Evolutionary conservation across 495 filamentous ascomycete species (phyloP).

Genomic region (Trichocladium antarcticum): DNA sequence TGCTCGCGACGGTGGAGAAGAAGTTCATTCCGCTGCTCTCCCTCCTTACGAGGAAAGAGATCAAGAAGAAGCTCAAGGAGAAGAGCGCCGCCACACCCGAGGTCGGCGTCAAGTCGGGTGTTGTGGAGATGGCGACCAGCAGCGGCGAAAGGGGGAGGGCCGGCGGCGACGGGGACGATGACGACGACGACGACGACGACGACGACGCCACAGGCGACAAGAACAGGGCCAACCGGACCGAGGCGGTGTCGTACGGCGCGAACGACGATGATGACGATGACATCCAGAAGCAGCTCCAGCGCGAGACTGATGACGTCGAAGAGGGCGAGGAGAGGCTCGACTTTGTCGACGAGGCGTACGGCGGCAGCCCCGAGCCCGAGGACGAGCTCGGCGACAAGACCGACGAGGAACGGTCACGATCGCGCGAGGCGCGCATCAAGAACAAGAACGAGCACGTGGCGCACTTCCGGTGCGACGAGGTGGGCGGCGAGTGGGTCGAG

Average conservation of each 20-base stretch:
- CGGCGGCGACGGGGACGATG: conserved; percentile 44
- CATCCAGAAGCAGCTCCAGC: conserved; percentile 48
- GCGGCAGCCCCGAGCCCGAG: conserved; percentile 39
- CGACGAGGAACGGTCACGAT: conserved; percentile 32
- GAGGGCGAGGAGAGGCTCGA: conserved; percentile 37
- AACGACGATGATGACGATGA: conserved; percentile 85
- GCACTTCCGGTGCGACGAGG: conserved; percentile 69
- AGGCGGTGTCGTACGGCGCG: conserved; percentile 78
- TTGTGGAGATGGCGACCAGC: conserved; percentile 46
- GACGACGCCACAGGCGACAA: conserved; percentile 79
- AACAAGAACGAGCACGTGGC: conserved; percentile 52
- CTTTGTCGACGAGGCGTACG: conserved; percentile 47
- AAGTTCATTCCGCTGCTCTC: conserved; percentile 65
- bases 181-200: conserved; percentile 64
- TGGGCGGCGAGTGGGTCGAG: conserved; percentile 59
- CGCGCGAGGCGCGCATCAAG: conserved; percentile 57
- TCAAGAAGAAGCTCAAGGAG: conserved; percentile 63
- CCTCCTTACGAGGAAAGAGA: conserved; percentile 55
- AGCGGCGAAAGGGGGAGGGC: conserved; percentile 31
- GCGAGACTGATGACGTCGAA: conserved; percentile 43
- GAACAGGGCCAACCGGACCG: conserved; percentile 57
- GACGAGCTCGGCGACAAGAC: conserved; percentile 36
- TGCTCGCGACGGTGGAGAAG: conserved; percentile 64
- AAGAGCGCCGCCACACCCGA: conserved; percentile 62
- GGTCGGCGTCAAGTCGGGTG: conserved; percentile 67